A percentile compares a stretch with the other conserved stretches of the same genome.
Evolutionary conservation across 106 monocot genomes (phyloP).

Genomic region (Triglochin maritima): DNA sequence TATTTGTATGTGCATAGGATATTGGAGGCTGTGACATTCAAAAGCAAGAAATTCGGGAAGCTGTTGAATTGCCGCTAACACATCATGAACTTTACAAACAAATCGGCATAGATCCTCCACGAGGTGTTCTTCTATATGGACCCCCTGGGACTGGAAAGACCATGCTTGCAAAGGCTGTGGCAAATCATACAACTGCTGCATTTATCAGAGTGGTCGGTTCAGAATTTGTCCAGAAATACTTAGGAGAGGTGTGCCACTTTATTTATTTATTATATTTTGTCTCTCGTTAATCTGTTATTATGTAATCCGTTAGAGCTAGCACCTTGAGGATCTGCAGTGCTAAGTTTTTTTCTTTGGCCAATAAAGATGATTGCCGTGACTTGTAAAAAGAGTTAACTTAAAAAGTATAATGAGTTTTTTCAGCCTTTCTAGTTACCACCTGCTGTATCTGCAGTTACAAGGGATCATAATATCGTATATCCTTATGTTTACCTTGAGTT

Average conservation of each 20-base stretch:
- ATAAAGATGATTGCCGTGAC: no score
- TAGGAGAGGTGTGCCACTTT: conserved; percentile 67
- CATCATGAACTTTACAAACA: conserved; percentile 95
- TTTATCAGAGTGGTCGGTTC: conserved; percentile 96
- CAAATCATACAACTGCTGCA: conserved; percentile 92
- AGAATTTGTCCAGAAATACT: conserved; percentile 98
- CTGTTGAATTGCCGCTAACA: conserved; percentile 85
- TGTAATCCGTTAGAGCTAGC: background rate
- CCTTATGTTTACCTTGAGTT: background rate
- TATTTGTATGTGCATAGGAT: conserved; percentile 34
- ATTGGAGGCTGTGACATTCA: conserved; percentile 99
- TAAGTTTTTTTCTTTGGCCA: no score
- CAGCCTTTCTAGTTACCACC: no score
- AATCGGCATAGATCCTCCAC: conserved; percentile 91
- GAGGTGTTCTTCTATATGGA: conserved; percentile 90
- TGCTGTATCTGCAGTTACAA: no score
- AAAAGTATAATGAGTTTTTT: no score
- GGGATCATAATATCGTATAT: no score
- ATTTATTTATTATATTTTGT: background rate
- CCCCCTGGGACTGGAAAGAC: conserved; percentile 96
- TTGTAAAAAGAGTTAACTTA: no score
- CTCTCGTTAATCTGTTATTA: background rate
- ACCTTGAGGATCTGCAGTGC: no score
- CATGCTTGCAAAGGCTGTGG: conserved; percentile 98
- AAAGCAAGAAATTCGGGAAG: conserved; percentile 95